Evolutionary conservation across 371 early-diverging fungal species (phyloP), one percentile per base, ranked within the genome.

Genomic region (Apophysomyces ossiformis): DNA sequence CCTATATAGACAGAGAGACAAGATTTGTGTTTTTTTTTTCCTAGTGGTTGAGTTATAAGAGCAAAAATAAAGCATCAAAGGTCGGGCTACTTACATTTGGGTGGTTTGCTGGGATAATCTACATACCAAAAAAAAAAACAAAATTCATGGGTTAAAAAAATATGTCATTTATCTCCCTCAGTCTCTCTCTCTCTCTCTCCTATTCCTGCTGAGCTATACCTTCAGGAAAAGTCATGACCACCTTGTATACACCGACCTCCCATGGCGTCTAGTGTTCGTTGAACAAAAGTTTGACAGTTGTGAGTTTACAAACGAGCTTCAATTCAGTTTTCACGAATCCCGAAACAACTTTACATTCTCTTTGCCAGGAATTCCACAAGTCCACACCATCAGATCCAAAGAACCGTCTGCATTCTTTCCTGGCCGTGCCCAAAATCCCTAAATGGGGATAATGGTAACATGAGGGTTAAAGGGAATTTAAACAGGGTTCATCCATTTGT

Each of bases 241-340:
- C 83, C 69, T 96, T 96, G 89, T 95, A 99, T 1, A 97, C 85
- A 13, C 98, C 99, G 47, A 89, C 89, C 63, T 95, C 99, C 97
- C 99, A 99, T 54, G 92, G 88, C 7, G 99, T 99, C 82, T 90
- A 86, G 37, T 5, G 2, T 26, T 26, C 32, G 32, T 26, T 26
- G 32, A 26, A 26, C 2, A 26, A 26, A 43, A 32, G 11, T 46
- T 59, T 37, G n/a, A 13, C 21, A 16, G 46, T 7, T 37, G 21
- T 7, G 8, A 26, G 12, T 11, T 36, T 59, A 21, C 32, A 8
- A 56, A 57, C 37, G 16, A n/a, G 16, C 7, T 41, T 9, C 32
- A 56, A 58, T 26, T 26, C 32, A 2, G 32, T 26, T 26, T 26
- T 3, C 32, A 26, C 2, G 32, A 26, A 3, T n/a, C 32, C 32